Base-by-base conservation (phyloP, 495 filamentous ascomycete species). In the Podospora tetraspora region DNA sequence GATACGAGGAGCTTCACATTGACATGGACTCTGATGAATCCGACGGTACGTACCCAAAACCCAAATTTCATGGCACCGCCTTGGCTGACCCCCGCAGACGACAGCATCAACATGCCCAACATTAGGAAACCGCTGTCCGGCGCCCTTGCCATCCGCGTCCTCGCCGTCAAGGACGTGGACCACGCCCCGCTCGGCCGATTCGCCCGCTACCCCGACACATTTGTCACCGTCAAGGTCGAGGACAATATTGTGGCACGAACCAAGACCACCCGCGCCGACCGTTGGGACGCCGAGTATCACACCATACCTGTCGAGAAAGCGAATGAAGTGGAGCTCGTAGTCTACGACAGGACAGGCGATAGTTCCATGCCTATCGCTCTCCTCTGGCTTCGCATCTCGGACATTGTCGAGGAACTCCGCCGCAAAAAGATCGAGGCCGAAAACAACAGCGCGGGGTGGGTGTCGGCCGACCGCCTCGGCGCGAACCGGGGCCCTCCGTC, bases 1-100 rank as follows among this genome's bases (percentile, higher is more conserved):
- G 94, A 84, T 98, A 98, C 71, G 95, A 97, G 77, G 95, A 98
- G 80, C 87, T 99, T 59, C 95, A 98, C 75, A 92, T 99, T 61
- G 94, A 97, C 75, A 92, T 96, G 78, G 95, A 99, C 71, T 78
- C 85, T 21, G 95, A 98, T 77, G 85, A 85, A 22, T 84, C 89
- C 58, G 95, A 99, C 82, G 94, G 94, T 97, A 86, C 6, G 62
- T 24, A 32, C 22, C 59, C 9, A 57, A 21, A 1, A 16, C 6
- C 16, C 57, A 24, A 12, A 13, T 1, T 37, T 12, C 11, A 11
- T 58, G 22, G 29, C 65, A 68, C 16, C 37, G 3, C n/a, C 7
- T 57, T 63, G 57, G 12, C 74, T 77, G 60, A 76, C 66, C 3
- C 19, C 24, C 27, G 25, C 73, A 98, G 96, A 99, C 82, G 96